Conservation (phyloP, 108 stramenopile species). For the Nitzschia sp. region DNA sequence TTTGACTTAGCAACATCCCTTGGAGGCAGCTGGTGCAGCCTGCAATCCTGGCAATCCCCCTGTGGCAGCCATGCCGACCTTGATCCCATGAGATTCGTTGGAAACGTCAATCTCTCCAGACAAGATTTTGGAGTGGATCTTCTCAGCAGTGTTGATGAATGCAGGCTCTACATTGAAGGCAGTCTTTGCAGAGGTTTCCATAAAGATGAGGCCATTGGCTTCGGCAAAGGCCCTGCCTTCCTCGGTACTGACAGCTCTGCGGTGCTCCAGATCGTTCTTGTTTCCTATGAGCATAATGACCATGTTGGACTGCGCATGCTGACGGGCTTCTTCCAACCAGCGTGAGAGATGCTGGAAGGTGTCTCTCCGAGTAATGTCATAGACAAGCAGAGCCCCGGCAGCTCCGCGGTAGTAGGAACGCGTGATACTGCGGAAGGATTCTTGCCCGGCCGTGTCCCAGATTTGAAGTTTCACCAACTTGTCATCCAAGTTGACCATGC, state of each 20-base stretch:
- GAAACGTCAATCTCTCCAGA: constrained; percentile 95
- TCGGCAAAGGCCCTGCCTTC: constrained; percentile 95
- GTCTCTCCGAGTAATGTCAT: constrained; percentile 98
- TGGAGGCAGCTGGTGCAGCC: constrained; percentile 13
- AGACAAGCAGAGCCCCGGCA: constrained; percentile 97
- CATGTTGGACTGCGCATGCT: constrained; percentile 97
- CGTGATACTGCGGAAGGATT: constrained; percentile 99
- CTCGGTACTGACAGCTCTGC: constrained; percentile 85
- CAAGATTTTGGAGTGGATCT: constrained; percentile 96
- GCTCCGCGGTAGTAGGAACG: constrained; percentile 98
- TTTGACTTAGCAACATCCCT: constrained; percentile 38
- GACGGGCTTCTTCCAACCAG: constrained; percentile 99
- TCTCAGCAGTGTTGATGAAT: constrained; percentile 97
- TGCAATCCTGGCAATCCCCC: constrained; percentile 39
- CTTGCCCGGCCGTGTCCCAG: constrained; percentile 92
- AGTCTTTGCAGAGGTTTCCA: constrained; percentile 98
- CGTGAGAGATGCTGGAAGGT: constrained; percentile 96
- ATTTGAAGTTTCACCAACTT: constrained; percentile 88
- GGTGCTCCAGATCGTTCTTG: constrained; percentile 94
- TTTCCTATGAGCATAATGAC: constrained; percentile 98
- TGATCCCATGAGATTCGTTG: constrained; percentile 96
- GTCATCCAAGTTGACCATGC: constrained; percentile 94
- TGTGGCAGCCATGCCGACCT: constrained; percentile 84
- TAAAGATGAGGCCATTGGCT: constrained; percentile 95
- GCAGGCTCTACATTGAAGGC: constrained; percentile 97